These are phyloP conservation scores for Castanea mollissima DNA, from an alignment of 306 rosid genomes.

Conservation along the genomic window DNA sequence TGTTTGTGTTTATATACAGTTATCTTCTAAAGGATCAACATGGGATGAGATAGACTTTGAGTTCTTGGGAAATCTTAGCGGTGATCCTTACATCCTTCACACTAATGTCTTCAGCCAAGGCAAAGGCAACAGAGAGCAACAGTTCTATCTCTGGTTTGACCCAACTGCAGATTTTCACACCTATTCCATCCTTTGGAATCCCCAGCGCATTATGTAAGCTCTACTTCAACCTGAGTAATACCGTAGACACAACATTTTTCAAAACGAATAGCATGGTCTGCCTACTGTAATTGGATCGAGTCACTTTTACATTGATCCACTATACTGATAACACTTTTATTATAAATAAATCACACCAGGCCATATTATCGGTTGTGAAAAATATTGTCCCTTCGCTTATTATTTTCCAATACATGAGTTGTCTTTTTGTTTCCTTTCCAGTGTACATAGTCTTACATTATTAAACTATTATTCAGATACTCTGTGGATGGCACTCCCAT, in stretches of 20 bases:
- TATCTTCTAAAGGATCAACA: slow-evolving; percentile 37
- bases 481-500: slow-evolving; percentile 69
- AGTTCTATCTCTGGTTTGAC: slow-evolving; percentile 75
- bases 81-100: slow-evolving; percentile 72
- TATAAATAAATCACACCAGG: too few species aligned
- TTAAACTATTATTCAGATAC: slow-evolving; percentile 32
- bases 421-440: too few species aligned
- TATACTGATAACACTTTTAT: too few species aligned
- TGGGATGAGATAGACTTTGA: slow-evolving; percentile 76
- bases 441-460: too few species aligned
- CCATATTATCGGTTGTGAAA: too few species aligned
- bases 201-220: slow-evolving; percentile 48
- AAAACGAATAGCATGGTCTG: too few species aligned
- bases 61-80: slow-evolving; percentile 64
- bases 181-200: slow-evolving; percentile 69
- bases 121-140: slow-evolving; percentile 74
- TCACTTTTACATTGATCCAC: too few species aligned
- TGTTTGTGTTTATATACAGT: slow-evolving; percentile 2
- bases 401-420: too few species aligned
- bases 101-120: slow-evolving; percentile 73
- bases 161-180: slow-evolving; percentile 77
- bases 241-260: too few species aligned
- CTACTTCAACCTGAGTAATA: too few species aligned
- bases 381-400: too few species aligned
- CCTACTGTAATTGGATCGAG: too few species aligned